Percentiles rank a stretch among this genome's conserved stretches.
Evolutionary conservation across 441 rosid genomes (phyloP).

Genomic region (Eruca vesicaria): DNA sequence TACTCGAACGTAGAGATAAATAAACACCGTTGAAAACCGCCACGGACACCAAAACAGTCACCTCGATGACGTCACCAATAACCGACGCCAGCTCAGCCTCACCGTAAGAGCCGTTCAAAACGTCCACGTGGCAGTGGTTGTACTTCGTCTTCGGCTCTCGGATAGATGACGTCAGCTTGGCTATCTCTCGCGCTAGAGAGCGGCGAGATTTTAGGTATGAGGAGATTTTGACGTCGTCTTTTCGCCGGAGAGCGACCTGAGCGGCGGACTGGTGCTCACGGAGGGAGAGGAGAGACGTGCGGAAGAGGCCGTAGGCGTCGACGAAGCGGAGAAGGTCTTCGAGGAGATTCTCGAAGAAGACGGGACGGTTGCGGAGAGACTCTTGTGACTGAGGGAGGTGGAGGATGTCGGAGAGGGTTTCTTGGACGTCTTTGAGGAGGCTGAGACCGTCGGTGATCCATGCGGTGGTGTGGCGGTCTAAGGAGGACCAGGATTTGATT

Average conservation of each 20-base stretch:
- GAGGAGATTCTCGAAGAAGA: constrained; percentile 65
- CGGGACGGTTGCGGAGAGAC: constrained; percentile 48
- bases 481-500: constrained; percentile 45
- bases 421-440: constrained; percentile 54
- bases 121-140: constrained; percentile 23
- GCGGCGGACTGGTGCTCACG: constrained; percentile 70
- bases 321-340: constrained; percentile 67
- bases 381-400: constrained; percentile 71
- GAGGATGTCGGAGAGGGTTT: constrained; percentile 58
- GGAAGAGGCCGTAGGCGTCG: constrained; percentile 81
- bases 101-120: constrained; percentile 17
- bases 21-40: constrained; percentile 59
- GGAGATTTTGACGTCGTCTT: constrained; percentile 49
- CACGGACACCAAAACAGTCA: constrained; percentile 51
- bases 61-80: constrained; percentile 48
- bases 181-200: constrained; percentile 50
- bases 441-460: constrained; percentile 57
- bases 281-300: constrained; percentile 43
- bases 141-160: constrained; percentile 33
- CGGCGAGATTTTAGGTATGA: constrained; percentile 48
- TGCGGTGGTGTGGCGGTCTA: constrained; percentile 37
- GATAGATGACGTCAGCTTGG: constrained; percentile 42
- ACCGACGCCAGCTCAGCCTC: constrained; percentile 51
- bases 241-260: constrained; percentile 58
- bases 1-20: constrained; percentile 31